Percentiles rank a stretch among this genome's conserved stretches.
These are phyloP conservation scores for Pascua guehoae DNA, from an alignment of 1,284 basidiomycete species.

Conservation along the genomic window DNA sequence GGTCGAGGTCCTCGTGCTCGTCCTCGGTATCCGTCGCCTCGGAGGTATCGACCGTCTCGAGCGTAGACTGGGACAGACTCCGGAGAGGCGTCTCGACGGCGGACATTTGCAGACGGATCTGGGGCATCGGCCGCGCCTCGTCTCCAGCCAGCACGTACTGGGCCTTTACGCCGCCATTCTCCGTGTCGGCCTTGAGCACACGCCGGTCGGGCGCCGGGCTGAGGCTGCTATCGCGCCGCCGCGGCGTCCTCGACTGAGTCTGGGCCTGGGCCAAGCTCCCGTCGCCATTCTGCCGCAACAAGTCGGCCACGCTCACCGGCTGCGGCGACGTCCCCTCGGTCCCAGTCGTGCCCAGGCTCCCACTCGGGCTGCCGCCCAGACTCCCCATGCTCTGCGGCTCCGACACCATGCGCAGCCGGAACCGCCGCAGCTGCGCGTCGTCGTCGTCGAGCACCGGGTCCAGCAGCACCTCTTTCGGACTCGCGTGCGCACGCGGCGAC, in stretches of 20 bases:
- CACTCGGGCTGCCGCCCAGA: slow-evolving; percentile 18
- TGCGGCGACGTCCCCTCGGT: too few relatives aligned
- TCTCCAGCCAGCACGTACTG: slow-evolving; percentile 48
- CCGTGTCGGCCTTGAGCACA: slow-evolving; percentile 7
- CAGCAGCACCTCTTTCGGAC: slow-evolving; percentile 25
- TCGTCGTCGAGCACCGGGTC: slow-evolving; percentile 27
- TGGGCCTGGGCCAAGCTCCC: too few relatives aligned
- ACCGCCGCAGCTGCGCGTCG: slow-evolving; percentile 17
- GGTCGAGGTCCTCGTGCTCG: slow-evolving; percentile 6
- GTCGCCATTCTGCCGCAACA: too few relatives aligned
- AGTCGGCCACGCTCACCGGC: too few relatives aligned
- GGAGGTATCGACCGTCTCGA: slow-evolving; percentile 6
- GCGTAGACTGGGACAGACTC: slow-evolving; percentile 11
- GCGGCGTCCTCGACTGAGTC: neutral
- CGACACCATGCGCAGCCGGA: slow-evolving; percentile 31
- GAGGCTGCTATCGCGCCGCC: neutral
- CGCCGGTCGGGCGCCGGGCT: neutral
- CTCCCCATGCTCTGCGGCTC: slow-evolving; percentile 36
- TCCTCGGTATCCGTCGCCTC: slow-evolving; percentile 22
- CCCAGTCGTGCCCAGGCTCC: neutral
- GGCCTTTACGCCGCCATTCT: slow-evolving; percentile 35
- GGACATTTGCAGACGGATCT: slow-evolving; percentile 38
- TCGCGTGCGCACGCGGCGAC: slow-evolving; percentile 11
- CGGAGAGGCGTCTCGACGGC: neutral
- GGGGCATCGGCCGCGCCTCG: slow-evolving; percentile 38